phyloP scores from a whole-genome alignment of 202 grass and related monocot species.

The Digitaria exilis region DNA sequence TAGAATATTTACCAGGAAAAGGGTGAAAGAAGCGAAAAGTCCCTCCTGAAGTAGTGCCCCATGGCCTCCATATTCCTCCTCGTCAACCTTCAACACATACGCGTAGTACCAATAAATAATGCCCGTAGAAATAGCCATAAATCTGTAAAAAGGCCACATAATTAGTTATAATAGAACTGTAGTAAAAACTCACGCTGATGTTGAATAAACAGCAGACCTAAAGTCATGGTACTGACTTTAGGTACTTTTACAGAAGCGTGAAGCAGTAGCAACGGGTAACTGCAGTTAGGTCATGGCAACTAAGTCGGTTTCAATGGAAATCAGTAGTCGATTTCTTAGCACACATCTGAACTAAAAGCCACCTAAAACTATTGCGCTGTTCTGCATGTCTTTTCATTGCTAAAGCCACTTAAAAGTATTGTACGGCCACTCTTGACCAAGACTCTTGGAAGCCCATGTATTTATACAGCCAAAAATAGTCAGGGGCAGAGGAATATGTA shows the following conservation, averaged over 20 bases:
- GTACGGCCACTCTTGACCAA: neutral
- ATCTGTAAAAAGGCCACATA: constrained; percentile 44
- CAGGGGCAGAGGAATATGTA: neutral
- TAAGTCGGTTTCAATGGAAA: neutral
- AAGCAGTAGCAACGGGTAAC: neutral
- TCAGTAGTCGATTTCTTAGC: neutral
- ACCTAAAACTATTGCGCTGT: neutral
- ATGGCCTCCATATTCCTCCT: constrained; percentile 94
- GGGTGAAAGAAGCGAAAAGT: constrained; percentile 89
- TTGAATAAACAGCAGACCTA: neutral
- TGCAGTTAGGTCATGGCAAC: neutral
- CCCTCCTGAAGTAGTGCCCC: constrained; percentile 91
- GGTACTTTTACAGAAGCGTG: neutral
- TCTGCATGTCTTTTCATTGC: neutral
- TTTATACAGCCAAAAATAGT: neutral
- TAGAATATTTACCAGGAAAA: constrained; percentile 77
- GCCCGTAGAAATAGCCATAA: constrained; percentile 76
- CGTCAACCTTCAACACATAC: constrained; percentile 80
- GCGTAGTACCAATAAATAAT: constrained; percentile 86
- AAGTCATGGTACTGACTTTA: too few relatives aligned
- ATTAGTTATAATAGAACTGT: neutral
- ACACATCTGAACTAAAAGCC: neutral
- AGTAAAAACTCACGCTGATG: neutral
- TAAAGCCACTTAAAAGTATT: neutral
- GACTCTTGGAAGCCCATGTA: neutral